Evolutionary conservation across 225 moss, liverwort and hornwort species (phyloP).

Genomic region (Polytrichum formosum): DNA sequence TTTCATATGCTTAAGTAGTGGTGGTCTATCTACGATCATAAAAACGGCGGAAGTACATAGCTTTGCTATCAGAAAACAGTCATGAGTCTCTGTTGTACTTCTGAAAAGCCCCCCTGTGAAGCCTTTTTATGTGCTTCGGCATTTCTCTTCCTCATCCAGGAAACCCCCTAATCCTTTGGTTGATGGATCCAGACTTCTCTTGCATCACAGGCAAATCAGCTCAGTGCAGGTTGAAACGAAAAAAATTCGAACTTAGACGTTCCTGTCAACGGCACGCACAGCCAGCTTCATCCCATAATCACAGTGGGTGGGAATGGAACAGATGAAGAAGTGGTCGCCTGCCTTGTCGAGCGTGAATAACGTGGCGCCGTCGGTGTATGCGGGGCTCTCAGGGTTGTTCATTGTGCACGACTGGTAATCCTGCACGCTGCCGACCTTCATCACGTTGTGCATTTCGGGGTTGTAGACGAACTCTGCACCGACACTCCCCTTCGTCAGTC

Average conservation of each 20-base stretch:
- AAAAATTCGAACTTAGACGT: neutral
- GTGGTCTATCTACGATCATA: neutral
- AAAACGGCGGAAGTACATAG: no score
- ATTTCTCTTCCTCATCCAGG: neutral
- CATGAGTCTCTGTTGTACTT: neutral
- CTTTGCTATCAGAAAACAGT: no score
- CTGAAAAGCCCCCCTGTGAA: neutral
- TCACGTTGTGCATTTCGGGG: constrained; percentile 10
- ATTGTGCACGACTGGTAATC: constrained; percentile 1
- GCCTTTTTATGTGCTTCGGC: neutral
- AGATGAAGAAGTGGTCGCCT: constrained; percentile 16
- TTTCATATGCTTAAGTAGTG: neutral
- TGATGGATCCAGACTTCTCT: neutral
- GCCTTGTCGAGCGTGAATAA: constrained; percentile 1
- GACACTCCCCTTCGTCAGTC: no score
- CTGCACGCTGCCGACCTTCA: neutral
- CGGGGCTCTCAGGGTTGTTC: neutral
- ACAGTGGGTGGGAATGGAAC: constrained; percentile 18
- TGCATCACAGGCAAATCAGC: neutral
- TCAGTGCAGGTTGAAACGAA: neutral
- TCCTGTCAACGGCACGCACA: constrained; percentile 1
- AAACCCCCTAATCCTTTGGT: neutral
- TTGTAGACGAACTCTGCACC: constrained; percentile 13
- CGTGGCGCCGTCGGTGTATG: constrained; percentile 9
- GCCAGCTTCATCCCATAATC: constrained; percentile 15